Evolutionary conservation across 2,329 filamentous ascomycete genomes (phyloP).

Genomic region (Blastomyces emzantsi): DNA sequence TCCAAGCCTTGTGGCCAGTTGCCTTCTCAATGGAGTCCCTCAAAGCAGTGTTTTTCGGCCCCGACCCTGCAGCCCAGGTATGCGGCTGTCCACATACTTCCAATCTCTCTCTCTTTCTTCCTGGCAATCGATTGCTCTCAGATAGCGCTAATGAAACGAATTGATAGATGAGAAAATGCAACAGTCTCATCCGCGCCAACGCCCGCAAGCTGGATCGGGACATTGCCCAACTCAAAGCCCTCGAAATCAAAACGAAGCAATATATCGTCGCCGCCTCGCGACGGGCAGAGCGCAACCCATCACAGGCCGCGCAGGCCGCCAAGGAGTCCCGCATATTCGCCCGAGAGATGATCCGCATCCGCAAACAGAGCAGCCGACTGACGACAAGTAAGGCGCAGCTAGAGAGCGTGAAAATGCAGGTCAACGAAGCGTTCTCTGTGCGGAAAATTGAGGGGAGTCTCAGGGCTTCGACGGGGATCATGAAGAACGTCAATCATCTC

Average conservation of each 20-base stretch:
- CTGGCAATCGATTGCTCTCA: not conserved
- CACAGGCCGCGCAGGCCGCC: constrained; percentile 67
- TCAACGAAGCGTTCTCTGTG: constrained; percentile 91
- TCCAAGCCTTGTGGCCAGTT: not conserved
- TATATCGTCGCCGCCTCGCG: constrained; percentile 75
- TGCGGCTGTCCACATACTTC: constrained; percentile 18
- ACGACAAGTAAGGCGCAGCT: constrained; percentile 86
- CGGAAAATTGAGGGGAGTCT: constrained; percentile 94
- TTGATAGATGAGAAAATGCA: constrained; percentile 83
- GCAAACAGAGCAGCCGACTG: constrained; percentile 64
- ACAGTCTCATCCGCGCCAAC: constrained; percentile 78
- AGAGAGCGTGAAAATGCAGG: constrained; percentile 90
- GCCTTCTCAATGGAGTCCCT: constrained; percentile 66
- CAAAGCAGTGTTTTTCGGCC: constrained; percentile 78
- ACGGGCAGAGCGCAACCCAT: constrained; percentile 70
- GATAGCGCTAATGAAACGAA: not conserved
- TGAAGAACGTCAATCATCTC: constrained; percentile 90
- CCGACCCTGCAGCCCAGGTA: constrained; percentile 89
- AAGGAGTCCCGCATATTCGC: constrained; percentile 83
- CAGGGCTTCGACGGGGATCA: constrained; percentile 75
- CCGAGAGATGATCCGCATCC: constrained; percentile 71
- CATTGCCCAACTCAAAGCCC: constrained; percentile 65
- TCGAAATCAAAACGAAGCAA: constrained; percentile 75
- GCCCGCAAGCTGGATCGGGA: constrained; percentile 92
- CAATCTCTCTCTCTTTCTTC: not conserved